These are phyloP conservation scores for Nannochloropsis salina DNA, from an alignment of 108 stramenopile genomes.

Conservation along the genomic window DNA sequence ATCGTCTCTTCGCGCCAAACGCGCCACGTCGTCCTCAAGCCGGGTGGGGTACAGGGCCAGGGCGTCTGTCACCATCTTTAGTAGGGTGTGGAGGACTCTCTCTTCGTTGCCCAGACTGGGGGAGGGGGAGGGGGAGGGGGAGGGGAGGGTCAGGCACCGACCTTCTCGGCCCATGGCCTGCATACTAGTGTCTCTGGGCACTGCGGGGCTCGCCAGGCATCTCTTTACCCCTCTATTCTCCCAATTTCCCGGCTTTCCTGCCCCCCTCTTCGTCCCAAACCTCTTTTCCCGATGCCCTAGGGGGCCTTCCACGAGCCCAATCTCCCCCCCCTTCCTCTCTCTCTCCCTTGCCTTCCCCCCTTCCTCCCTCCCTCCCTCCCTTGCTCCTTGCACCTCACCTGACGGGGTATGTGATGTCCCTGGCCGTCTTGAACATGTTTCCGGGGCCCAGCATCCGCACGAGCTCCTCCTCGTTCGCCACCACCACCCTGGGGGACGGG, in stretches of 20 bases:
- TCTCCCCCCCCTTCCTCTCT: not conserved
- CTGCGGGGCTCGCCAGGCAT: too few relatives aligned
- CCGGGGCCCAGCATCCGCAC: constrained; percentile 33
- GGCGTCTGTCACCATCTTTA: constrained; percentile 19
- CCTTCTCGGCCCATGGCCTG: too few relatives aligned
- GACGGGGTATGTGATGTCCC: constrained; percentile 34
- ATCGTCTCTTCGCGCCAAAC: constrained; percentile 15
- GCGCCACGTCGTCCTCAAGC: constrained; percentile 40
- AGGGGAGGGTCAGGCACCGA: not conserved
- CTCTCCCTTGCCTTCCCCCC: too few relatives aligned
- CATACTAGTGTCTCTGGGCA: too few relatives aligned
- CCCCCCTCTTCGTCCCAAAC: constrained; percentile 12
- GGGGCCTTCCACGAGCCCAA: too few relatives aligned
- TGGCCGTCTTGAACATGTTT: constrained; percentile 30
- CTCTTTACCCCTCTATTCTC: not conserved
- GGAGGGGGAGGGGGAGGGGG: not conserved
- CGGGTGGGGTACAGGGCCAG: constrained; percentile 46
- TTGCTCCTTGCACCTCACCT: too few relatives aligned
- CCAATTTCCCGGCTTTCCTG: not conserved
- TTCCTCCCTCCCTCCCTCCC: too few relatives aligned
- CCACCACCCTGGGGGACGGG: constrained; percentile 38
- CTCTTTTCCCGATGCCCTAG: constrained; percentile 10
- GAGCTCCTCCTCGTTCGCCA: constrained; percentile 43
- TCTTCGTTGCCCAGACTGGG: constrained; percentile 48
- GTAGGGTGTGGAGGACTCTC: constrained; percentile 33